Evolutionary conservation across 164 flowering plant species (phyloP).

Genomic region (Piper betle): DNA sequence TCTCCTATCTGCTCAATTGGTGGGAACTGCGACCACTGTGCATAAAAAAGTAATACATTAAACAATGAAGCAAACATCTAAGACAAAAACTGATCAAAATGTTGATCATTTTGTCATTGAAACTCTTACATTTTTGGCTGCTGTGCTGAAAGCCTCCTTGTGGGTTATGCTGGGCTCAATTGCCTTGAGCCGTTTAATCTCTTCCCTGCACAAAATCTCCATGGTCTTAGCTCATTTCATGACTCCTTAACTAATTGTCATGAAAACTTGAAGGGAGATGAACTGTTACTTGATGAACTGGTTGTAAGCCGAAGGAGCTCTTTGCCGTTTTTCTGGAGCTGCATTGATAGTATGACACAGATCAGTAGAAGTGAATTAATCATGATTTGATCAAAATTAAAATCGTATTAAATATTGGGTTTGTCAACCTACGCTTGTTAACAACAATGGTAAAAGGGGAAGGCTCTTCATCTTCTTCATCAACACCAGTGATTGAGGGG

Average conservation of each 20-base stretch:
- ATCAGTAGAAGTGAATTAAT: neutral
- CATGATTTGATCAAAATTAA: neutral
- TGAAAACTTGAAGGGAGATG: too few species aligned
- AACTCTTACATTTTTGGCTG: conserved; percentile 58
- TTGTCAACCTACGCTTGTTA: neutral
- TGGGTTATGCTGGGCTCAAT: conserved; percentile 63
- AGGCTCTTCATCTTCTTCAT: neutral
- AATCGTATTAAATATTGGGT: neutral
- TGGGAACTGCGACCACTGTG: neutral
- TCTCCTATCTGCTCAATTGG: neutral
- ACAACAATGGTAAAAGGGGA: neutral
- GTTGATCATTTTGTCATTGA: conserved; percentile 10
- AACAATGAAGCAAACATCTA: neutral
- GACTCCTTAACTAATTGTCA: too few species aligned
- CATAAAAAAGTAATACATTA: neutral
- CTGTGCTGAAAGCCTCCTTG: conserved; percentile 81
- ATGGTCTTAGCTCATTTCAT: neutral
- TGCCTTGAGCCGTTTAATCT: conserved; percentile 72
- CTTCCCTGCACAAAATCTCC: conserved; percentile 38
- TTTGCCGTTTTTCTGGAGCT: conserved; percentile 81
- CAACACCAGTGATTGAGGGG: neutral
- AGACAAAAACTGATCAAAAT: too few species aligned
- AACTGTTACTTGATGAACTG: conserved; percentile 54
- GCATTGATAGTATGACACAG: neutral
- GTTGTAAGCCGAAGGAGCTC: conserved; percentile 84